phyloP scores from a whole-genome alignment of 1,284 basidiomycete species.

The Austroboletus niveus region DNA sequence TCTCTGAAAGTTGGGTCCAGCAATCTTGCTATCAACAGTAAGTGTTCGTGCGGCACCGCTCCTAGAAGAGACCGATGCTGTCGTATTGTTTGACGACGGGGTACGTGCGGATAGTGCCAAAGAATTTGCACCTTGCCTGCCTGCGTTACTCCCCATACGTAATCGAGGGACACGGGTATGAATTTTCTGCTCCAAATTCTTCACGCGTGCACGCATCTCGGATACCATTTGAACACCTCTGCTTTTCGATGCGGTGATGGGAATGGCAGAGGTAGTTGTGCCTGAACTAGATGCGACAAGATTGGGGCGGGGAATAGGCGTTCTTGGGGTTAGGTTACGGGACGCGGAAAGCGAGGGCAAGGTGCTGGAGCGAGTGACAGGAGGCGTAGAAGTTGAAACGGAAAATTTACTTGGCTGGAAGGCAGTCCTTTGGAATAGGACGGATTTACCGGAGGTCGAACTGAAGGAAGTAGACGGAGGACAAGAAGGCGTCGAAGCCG shows the following conservation, averaged over 20 bases:
- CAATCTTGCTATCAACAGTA: conserved; percentile 22
- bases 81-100: conserved; percentile 34
- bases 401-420: conserved; percentile 47
- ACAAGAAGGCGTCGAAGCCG: conserved; percentile 25
- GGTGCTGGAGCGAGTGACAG: conserved; percentile 57
- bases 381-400: conserved; percentile 41
- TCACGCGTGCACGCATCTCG: conserved; percentile 80
- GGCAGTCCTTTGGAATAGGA: conserved; percentile 49
- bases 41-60: conserved; percentile 16
- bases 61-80: conserved; percentile 28
- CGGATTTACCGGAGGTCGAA: conserved; percentile 43
- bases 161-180: conserved; percentile 79
- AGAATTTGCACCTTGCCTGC: conserved; percentile 42
- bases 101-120: conserved; percentile 36
- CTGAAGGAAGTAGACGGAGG: conserved; percentile 39
- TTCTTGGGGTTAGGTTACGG: conserved; percentile 45
- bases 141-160: conserved; percentile 71
- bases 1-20: conserved; percentile 27
- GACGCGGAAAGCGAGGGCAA: conserved; percentile 49
- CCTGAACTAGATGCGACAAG: conserved; percentile 42
- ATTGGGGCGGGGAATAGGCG: conserved; percentile 45
- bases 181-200: conserved; percentile 78
- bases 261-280: conserved; percentile 32
- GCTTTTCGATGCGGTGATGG: conserved; percentile 56
- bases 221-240: conserved; percentile 87